These are phyloP conservation scores for Solanum chmielewskii DNA, from an alignment of 257 asterid genomes.

Conservation along the genomic window DNA sequence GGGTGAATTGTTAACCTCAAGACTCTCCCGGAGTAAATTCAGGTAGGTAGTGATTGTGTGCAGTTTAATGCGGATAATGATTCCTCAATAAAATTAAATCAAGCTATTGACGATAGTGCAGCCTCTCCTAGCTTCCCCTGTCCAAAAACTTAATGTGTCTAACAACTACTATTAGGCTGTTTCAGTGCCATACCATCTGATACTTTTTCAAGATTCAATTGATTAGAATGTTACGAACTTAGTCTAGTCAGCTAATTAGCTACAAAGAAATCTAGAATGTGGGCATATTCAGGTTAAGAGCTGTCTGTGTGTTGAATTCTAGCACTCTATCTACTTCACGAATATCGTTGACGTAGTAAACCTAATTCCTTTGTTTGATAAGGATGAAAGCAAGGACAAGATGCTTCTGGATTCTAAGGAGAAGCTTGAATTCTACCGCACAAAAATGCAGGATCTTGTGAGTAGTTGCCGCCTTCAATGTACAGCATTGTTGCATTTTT, in stretches of 20 bases:
- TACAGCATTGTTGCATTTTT: neutral
- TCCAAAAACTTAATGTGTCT: neutral
- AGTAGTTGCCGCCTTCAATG: slow-evolving; percentile 18
- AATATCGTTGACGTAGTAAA: slow-evolving; percentile 4
- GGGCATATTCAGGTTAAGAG: neutral
- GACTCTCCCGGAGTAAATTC: neutral
- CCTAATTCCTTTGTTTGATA: slow-evolving; percentile 13
- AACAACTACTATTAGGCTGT: neutral
- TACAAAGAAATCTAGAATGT: neutral
- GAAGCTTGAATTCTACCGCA: slow-evolving; percentile 87
- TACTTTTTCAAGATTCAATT: neutral
- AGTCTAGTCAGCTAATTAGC: neutral
- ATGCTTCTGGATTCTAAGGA: slow-evolving; percentile 80
- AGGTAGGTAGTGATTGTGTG: neutral
- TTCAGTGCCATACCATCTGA: neutral
- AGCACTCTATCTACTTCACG: neutral
- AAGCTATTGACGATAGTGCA: neutral
- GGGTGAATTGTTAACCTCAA: neutral
- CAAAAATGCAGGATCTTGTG: slow-evolving; percentile 99
- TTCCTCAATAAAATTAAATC: neutral
- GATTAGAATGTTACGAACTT: neutral
- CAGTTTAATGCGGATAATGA: neutral
- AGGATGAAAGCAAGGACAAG: slow-evolving; percentile 73
- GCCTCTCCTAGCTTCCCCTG: neutral
- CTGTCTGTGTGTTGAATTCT: neutral